Evolutionary conservation across 805 yeast species (phyloP).

Genomic region (Wickerhamomyces bovis): DNA sequence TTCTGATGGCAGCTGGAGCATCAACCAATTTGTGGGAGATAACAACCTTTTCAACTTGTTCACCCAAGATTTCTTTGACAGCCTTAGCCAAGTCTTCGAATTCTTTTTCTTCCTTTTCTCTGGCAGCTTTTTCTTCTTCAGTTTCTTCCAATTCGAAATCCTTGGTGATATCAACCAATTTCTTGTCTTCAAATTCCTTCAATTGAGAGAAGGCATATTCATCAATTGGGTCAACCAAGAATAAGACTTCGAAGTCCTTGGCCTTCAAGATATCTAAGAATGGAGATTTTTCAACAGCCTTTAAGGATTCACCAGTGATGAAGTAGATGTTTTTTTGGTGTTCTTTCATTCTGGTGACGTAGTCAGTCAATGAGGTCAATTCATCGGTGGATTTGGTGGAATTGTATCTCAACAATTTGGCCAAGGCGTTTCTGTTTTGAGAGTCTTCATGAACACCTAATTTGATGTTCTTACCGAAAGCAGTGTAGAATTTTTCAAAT

Average conservation of each 20-base stretch:
- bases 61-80: constrained; percentile 95
- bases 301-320: constrained; percentile 97
- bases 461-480: constrained; percentile 96
- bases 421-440: constrained; percentile 92
- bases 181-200: constrained; percentile 99
- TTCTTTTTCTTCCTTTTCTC: constrained; percentile 91
- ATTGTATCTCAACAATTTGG: constrained; percentile 95
- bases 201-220: constrained; percentile 99
- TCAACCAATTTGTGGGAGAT: constrained; percentile 96
- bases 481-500: constrained; percentile 96
- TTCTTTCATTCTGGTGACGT: constrained; percentile 99
- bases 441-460: constrained; percentile 99
- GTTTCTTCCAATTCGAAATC: constrained; percentile 98
- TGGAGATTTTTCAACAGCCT: constrained; percentile 98
- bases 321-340: constrained; percentile 99
- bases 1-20: constrained; percentile 99
- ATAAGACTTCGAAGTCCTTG: constrained; percentile 96
- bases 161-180: constrained; percentile 97
- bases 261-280: constrained; percentile 98
- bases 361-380: constrained; percentile 89
- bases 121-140: constrained; percentile 91
- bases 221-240: constrained; percentile 98
- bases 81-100: constrained; percentile 92
- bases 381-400: constrained; percentile 95
- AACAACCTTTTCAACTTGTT: constrained; percentile 98